Base-by-base conservation (phyloP, 2,329 filamentous ascomycete species). In the Claviceps fusiformis region DNA sequence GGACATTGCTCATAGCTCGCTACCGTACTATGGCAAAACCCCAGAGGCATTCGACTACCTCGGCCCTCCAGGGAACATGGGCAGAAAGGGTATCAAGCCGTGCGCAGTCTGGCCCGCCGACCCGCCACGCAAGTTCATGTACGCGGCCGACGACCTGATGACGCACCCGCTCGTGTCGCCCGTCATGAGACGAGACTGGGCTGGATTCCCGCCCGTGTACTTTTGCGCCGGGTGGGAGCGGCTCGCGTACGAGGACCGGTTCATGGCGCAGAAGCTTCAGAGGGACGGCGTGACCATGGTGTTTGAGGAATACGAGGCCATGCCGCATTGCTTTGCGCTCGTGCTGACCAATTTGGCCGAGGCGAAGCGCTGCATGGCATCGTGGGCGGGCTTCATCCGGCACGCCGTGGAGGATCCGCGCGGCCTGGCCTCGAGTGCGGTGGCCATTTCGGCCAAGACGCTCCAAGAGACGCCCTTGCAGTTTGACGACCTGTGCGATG, bases 241-340 rank as follows among this genome's bases (percentile, higher is more conserved):
- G 61, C 73, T 92, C 10, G 73, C 78, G 1, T 86, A 89, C 65
- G 86, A 90, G 66, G 76, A 75, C 57, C 76, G 75, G 59, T 80
- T 80, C 53, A 64, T 88, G 2, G 85, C 83, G 0, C 68, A 71
- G 45, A 74, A 76, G 44, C 72, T 87, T 11, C 72, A 73, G 17
- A 59, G 62, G 8, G 79, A 86, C 49, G 81, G 79, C 5, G 83
- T 85, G 0, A 64, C 63, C 0, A 79, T 91, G 0, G 74, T 80
- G 3, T 86, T 83, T 62, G 81, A 87, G 65, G 80, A 89, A 68
- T 93, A 83, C 65, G 83, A 90, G 66, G 85, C 81, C 3, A 92
- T 92, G 87, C 86, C 88, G 54, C 87, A 91, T 68, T 82, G 80
- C 61, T 92, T 89, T 64, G 80, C 77, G 0, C 62, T 82, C 59